Base-by-base conservation (phyloP, 2,329 filamentous ascomycete genomes). In the Colletotrichum orbiculare region DNA sequence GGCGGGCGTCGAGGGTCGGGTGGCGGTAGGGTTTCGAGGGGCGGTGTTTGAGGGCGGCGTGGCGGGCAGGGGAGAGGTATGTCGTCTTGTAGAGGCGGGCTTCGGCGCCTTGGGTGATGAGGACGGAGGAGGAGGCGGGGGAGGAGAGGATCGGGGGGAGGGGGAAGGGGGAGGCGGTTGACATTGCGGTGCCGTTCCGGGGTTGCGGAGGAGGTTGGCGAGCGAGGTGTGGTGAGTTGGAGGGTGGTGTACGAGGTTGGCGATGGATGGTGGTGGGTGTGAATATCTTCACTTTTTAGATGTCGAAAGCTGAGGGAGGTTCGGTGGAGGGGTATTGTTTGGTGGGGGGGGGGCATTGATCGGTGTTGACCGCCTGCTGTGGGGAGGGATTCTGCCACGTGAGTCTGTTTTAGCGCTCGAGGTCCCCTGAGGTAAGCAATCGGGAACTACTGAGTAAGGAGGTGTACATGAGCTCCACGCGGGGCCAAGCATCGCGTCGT, bases 31-130 rank as follows among this genome's bases (percentile, higher is more conserved):
- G 88, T 81, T 99, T 99, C 34, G 89, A 85, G 0, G 95, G 94
- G 1, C 96, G 92, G 83, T 96, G 89, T 81, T 99, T 99, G 68
- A 98, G 87, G 1, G 95, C 93, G 74, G 89, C 91, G 12, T 91
- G 87, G 9, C 87, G 82, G 61, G 83, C 76, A 43, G 91, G 86
- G 1, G 85, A 76, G 59, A 97, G 89, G 80, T 93, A 96, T 60
- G 87, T 89, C 15, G 93, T 95, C 77, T 89, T 90, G 87, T 96
- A 98, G 74, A 99, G 88, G 69, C 95, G 93, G 66, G 93, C 94
- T 87, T 99, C 96, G 75, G 96, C 96, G 79, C 96, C 96, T 84
- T 98, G 96, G 62, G 93, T 90, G 71, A 98, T 87, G 73, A 97
- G 91, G 53, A 75, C 78, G 68, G 93, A 88, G 70, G 82, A 77